These are phyloP conservation scores for Dactylellina cionopaga DNA, from an alignment of 2,329 filamentous ascomycete species.

Conservation along the genomic window DNA sequence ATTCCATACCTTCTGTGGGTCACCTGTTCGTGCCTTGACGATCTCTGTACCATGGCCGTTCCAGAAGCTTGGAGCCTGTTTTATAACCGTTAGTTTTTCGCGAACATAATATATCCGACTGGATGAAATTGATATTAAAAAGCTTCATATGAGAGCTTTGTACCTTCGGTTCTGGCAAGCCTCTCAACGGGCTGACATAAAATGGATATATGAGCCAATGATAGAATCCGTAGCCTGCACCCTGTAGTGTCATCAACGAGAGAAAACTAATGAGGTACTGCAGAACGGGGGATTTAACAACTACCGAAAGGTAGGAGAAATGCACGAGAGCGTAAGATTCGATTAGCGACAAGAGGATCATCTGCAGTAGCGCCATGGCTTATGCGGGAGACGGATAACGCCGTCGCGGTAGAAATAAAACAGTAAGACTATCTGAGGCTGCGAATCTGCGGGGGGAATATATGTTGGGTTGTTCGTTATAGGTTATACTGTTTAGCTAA, in stretches of 20 bases:
- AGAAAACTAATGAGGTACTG: conserved; percentile 29
- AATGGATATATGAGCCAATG: conserved; percentile 48
- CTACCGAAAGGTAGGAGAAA: conserved; percentile 25
- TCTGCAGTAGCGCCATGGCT: conserved; percentile 28
- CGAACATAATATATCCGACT: neutral
- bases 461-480: too few relatives aligned
- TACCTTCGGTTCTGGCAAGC: conserved; percentile 46
- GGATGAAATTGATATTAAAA: neutral
- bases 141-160: neutral
- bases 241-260: conserved; percentile 7
- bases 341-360: conserved; percentile 31
- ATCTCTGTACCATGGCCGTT: conserved; percentile 40
- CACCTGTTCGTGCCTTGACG: conserved; percentile 40
- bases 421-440: too few relatives aligned
- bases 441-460: too few relatives aligned
- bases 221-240: conserved; percentile 7
- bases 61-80: conserved; percentile 36
- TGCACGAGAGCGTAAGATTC: conserved; percentile 39
- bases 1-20: conserved; percentile 63
- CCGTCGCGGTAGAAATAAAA: too few relatives aligned
- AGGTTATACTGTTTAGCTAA: too few relatives aligned
- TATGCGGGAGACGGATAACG: too few relatives aligned
- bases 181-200: conserved; percentile 30
- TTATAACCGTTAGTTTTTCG: neutral
- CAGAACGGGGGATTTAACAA: conserved; percentile 1